A percentile compares a stretch with the other conserved stretches of the same genome.
These are phyloP conservation scores for Kalmusia sp. DNA, from an alignment of 2,329 filamentous ascomycete genomes.

Conservation along the genomic window DNA sequence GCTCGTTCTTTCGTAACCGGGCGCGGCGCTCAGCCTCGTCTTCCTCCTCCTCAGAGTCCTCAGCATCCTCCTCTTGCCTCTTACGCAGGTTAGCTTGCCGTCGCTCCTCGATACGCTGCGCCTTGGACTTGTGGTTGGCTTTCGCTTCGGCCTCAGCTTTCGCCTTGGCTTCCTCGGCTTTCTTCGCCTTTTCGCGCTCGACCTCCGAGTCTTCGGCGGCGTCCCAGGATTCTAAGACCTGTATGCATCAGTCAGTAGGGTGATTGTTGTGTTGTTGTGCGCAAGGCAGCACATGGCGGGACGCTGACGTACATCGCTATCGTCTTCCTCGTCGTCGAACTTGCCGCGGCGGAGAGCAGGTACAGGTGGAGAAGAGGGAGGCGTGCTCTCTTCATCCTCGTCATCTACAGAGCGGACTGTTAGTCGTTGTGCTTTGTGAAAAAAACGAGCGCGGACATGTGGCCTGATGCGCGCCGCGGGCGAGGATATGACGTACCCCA, in stretches of 20 bases:
- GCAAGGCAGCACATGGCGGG: conserved; percentile 22
- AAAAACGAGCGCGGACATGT: conserved; percentile 11
- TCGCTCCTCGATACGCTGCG: conserved; percentile 83
- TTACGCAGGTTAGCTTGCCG: conserved; percentile 65
- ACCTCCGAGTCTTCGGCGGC: conserved; percentile 95
- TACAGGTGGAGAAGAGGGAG: conserved; percentile 56
- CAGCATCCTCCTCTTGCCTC: conserved; percentile 63
- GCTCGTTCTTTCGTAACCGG: conserved; percentile 78
- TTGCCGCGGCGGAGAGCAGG: conserved; percentile 65
- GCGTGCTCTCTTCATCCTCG: conserved; percentile 65
- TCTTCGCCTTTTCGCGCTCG: conserved; percentile 93
- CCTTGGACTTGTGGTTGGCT: conserved; percentile 88
- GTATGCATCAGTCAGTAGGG: conserved; percentile 27
- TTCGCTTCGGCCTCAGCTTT: conserved; percentile 89
- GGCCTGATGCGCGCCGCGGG: conserved; percentile 25
- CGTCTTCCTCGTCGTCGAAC: conserved; percentile 91
- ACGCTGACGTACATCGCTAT: conserved; percentile 72
- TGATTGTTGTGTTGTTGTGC: too few relatives aligned
- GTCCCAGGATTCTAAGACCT: conserved; percentile 97
- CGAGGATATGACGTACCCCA: conserved; percentile 50
- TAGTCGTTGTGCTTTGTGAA: conserved; percentile 17
- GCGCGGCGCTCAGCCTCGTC: conserved; percentile 75
- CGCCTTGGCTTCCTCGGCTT: conserved; percentile 83
- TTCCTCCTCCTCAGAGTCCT: conserved; percentile 73
- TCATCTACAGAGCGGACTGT: conserved; percentile 48